phyloP scores from a whole-genome alignment of 768 basidiomycete species.

The Coprinopsis sp. region DNA sequence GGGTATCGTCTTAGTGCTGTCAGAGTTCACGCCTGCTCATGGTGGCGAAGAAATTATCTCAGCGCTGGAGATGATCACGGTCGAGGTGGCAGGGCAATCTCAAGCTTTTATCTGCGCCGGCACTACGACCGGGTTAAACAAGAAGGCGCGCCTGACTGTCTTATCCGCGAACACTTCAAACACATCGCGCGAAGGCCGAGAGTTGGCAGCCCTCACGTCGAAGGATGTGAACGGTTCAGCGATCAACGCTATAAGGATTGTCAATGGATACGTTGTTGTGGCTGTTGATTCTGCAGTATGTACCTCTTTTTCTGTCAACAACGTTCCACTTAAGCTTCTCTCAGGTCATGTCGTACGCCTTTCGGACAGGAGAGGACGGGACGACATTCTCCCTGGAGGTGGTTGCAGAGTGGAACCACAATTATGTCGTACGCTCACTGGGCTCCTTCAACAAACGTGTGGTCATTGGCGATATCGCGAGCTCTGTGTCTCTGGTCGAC shows the following conservation, averaged over 20 bases:
- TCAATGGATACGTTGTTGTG: constrained; percentile 52
- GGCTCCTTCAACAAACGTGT: constrained; percentile 50
- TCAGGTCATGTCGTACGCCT: constrained; percentile 45
- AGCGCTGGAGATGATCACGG: constrained; percentile 38
- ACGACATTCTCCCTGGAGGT: constrained; percentile 35
- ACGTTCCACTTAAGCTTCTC: background rate
- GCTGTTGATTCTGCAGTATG: constrained; percentile 76
- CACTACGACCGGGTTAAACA: constrained; percentile 35
- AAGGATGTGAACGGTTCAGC: constrained; percentile 50
- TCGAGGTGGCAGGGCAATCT: constrained; percentile 23
- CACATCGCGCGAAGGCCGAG: constrained; percentile 21
- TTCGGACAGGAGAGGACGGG: constrained; percentile 31
- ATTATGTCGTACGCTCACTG: constrained; percentile 71
- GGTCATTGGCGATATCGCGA: constrained; percentile 75
- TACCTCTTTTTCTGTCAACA: constrained; percentile 5
- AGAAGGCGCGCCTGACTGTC: constrained; percentile 52
- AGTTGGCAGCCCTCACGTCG: constrained; percentile 39
- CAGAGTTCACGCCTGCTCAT: constrained; percentile 44
- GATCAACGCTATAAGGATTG: constrained; percentile 56
- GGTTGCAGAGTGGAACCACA: constrained; percentile 70
- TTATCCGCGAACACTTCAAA: constrained; percentile 35
- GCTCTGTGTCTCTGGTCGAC: constrained; percentile 69
- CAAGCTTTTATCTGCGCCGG: constrained; percentile 49
- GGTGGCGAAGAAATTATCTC: constrained; percentile 60
- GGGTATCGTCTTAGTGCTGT: constrained; percentile 41